Evolutionary conservation across 2,329 filamentous ascomycete species (phyloP).

Genomic region (Furcasterigmium sp.): DNA sequence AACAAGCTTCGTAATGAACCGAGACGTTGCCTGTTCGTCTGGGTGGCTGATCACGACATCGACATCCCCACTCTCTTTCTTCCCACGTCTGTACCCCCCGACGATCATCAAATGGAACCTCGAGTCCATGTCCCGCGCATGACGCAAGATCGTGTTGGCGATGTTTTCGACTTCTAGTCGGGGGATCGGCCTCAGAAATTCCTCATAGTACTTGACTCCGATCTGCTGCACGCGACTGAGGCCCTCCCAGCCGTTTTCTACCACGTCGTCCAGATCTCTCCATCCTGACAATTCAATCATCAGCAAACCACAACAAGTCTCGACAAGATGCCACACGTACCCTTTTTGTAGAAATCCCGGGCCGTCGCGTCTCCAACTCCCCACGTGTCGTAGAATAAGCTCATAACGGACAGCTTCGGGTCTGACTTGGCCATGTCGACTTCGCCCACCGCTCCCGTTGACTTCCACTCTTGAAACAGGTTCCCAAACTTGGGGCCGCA

Average conservation of each 20-base stretch:
- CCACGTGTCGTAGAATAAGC: slow-evolving; percentile 79
- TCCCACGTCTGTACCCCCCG: slow-evolving; percentile 78
- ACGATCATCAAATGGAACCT: slow-evolving; percentile 59
- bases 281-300: slow-evolving; percentile 46
- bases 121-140: slow-evolving; percentile 59
- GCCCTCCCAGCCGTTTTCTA: slow-evolving; percentile 73
- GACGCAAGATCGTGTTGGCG: slow-evolving; percentile 52
- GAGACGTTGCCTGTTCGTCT: slow-evolving; percentile 59
- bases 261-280: slow-evolving; percentile 78
- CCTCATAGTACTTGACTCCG: slow-evolving; percentile 88
- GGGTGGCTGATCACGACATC: slow-evolving; percentile 81
- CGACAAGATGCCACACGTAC: slow-evolving; percentile 10
- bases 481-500: slow-evolving; percentile 76
- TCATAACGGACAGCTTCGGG: slow-evolving; percentile 57
- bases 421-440: slow-evolving; percentile 60
- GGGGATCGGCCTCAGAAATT: slow-evolving; percentile 68
- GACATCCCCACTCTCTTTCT: slow-evolving; percentile 69
- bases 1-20: slow-evolving; percentile 71
- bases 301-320: background rate
- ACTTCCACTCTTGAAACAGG: slow-evolving; percentile 70
- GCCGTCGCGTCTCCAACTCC: slow-evolving; percentile 84
- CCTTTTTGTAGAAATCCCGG: slow-evolving; percentile 70
- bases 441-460: slow-evolving; percentile 55
- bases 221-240: slow-evolving; percentile 85
- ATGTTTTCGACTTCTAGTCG: slow-evolving; percentile 70